A percentile compares a stretch with the other conserved stretches of the same genome.
Evolutionary conservation across 2,329 filamentous ascomycete species (phyloP).

Genomic region (Calonectria pauciramosa): DNA sequence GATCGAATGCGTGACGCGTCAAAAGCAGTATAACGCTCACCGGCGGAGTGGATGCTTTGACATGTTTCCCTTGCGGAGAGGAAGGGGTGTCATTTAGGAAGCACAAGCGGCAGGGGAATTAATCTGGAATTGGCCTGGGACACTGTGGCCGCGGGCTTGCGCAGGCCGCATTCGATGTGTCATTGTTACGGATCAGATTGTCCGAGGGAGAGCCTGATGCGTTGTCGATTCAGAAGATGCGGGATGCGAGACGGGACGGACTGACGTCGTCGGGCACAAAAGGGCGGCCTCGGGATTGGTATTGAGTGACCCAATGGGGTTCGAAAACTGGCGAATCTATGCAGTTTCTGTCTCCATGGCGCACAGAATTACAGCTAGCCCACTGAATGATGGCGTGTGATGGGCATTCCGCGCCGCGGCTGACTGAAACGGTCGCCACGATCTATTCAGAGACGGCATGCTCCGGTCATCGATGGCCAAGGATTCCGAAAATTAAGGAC

Average conservation of each 20-base stretch:
- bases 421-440: background rate
- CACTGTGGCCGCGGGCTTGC: background rate
- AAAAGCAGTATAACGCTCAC: background rate
- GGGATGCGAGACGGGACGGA: background rate
- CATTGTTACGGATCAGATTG: background rate
- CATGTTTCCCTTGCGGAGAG: background rate
- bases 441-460: background rate
- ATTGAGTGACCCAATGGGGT: background rate
- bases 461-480: conserved; percentile 10
- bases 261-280: background rate
- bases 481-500: background rate
- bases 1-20: background rate
- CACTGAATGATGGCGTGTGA: background rate
- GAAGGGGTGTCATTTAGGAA: background rate
- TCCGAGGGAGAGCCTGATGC: background rate
- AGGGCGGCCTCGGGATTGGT: background rate
- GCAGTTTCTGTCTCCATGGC: background rate
- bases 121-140: background rate
- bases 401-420: background rate
- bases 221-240: background rate
- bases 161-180: conserved; percentile 3
- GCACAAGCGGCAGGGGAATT: background rate
- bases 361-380: background rate
- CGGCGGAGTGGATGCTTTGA: background rate
- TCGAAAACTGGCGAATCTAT: background rate